Conservation (phyloP, 108 stramenopile genomes). For the Pseudonitzschia pungens region DNA sequence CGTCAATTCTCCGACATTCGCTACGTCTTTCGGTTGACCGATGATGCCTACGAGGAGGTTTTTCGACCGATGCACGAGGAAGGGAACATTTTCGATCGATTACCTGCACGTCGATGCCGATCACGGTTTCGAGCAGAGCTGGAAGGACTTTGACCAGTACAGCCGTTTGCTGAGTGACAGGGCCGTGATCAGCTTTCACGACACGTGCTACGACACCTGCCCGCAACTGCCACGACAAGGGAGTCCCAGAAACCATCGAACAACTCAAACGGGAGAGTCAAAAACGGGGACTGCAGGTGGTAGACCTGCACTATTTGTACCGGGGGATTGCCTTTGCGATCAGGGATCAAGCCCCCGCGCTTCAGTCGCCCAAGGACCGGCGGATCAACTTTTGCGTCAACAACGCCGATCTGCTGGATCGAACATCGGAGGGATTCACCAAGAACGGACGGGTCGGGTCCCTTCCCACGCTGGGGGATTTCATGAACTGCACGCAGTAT, state of each 20-base stretch:
- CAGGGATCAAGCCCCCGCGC: not conserved
- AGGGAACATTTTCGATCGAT: constrained; percentile 7
- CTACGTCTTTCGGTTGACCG: constrained; percentile 19
- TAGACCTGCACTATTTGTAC: constrained; percentile 24
- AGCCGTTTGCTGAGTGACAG: not conserved
- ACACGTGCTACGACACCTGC: constrained; percentile 12
- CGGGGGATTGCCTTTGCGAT: constrained; percentile 24
- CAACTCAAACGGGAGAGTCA: not conserved
- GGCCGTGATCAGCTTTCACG: constrained; percentile 24
- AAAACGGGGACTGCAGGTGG: not conserved
- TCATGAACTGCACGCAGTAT: constrained; percentile 1
- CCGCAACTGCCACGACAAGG: not conserved
- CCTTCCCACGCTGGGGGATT: constrained; percentile 6
- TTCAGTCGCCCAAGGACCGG: not conserved
- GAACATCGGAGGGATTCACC: not conserved
- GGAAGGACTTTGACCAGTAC: constrained; percentile 25
- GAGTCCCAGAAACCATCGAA: constrained; percentile 14
- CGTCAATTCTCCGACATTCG: constrained; percentile 12
- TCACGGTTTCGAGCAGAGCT: constrained; percentile 21
- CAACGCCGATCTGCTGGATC: constrained; percentile 9
- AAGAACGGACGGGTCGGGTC: constrained; percentile 1
- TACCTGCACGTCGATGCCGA: constrained; percentile 27
- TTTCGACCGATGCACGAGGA: not conserved
- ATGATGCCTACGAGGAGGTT: constrained; percentile 1
- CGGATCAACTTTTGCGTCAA: constrained; percentile 14